A percentile compares a stretch with the other conserved stretches of the same genome.
Conservation (phyloP, 2,329 filamentous ascomycete genomes). For the Monilinia aucupariae region DNA sequence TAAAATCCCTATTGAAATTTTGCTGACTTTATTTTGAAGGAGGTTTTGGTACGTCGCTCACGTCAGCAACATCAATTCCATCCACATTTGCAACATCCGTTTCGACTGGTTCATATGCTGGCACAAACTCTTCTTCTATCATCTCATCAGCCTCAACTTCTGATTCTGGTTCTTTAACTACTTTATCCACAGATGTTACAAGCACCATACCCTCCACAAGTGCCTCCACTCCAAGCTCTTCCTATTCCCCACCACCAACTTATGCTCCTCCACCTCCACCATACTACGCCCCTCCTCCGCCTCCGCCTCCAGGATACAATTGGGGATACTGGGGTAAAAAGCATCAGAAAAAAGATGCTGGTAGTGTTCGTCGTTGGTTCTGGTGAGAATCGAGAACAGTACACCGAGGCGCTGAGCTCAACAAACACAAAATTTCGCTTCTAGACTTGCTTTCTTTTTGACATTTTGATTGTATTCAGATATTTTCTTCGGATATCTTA, state of each 20-base stretch:
- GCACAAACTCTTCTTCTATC: conserved; percentile 7
- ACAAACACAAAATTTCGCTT: conserved; percentile 21
- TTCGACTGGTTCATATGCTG: conserved; percentile 11
- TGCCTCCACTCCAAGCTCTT: neutral
- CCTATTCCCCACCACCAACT: conserved; percentile 1
- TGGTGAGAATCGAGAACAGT: conserved; percentile 13
- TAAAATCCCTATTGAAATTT: neutral
- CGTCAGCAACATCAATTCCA: conserved; percentile 9
- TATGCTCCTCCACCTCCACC: conserved; percentile 18
- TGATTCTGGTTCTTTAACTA: neutral
- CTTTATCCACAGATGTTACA: neutral
- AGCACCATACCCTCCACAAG: conserved; percentile 3
- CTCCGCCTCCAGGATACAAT: conserved; percentile 11
- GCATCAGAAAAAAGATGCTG: neutral
- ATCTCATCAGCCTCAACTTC: conserved; percentile 6
- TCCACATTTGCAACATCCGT: conserved; percentile 21
- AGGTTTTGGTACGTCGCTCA: conserved; percentile 14
- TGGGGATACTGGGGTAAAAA: conserved; percentile 5
- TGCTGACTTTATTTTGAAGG: conserved; percentile 10
- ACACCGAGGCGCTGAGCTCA: conserved; percentile 13
- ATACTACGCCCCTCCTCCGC: conserved; percentile 14
- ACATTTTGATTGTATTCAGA: conserved; percentile 18
- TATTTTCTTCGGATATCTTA: conserved; percentile 9
- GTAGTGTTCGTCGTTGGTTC: conserved; percentile 13
- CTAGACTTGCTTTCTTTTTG: conserved; percentile 24